These are phyloP conservation scores for Amylocarpus encephaloides DNA, from an alignment of 2,329 filamentous ascomycete species.

Conservation along the genomic window DNA sequence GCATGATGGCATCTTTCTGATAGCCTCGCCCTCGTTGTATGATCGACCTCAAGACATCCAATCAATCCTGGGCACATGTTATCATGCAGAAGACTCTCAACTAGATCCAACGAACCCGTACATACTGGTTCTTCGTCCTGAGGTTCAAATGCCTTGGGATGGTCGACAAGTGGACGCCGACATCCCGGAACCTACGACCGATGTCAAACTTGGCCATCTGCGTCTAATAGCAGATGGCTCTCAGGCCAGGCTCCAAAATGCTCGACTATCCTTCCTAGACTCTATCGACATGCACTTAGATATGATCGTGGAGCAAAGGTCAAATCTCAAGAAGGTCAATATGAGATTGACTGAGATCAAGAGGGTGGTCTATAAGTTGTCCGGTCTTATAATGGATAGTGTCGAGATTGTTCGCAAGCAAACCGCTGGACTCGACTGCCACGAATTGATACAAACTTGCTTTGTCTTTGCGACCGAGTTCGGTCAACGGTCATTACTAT, in stretches of 20 bases:
- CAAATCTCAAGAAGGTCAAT: slow-evolving; percentile 90
- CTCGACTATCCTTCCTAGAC: slow-evolving; percentile 71
- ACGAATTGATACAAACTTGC: slow-evolving; percentile 94
- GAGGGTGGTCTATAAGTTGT: slow-evolving; percentile 91
- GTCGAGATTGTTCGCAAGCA: slow-evolving; percentile 89
- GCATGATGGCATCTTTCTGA: slow-evolving; percentile 70
- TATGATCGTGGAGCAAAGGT: slow-evolving; percentile 83
- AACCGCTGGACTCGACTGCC: slow-evolving; percentile 75
- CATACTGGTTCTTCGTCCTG: slow-evolving; percentile 76
- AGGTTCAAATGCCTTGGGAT: slow-evolving; percentile 73
- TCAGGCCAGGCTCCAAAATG: slow-evolving; percentile 67
- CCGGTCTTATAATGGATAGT: slow-evolving; percentile 97
- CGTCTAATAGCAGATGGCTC: slow-evolving; percentile 86
- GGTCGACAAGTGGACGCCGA: slow-evolving; percentile 67
- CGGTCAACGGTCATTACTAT: slow-evolving; percentile 85
- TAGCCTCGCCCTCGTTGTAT: slow-evolving; percentile 75
- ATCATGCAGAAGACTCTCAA: slow-evolving; percentile 61
- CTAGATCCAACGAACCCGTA: slow-evolving; percentile 79
- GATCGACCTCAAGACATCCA: slow-evolving; percentile 76
- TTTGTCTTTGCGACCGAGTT: slow-evolving; percentile 99
- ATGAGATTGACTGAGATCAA: slow-evolving; percentile 87
- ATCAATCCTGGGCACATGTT: slow-evolving; percentile 74
- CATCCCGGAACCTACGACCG: slow-evolving; percentile 71
- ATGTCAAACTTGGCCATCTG: slow-evolving; percentile 80
- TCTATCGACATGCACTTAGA: slow-evolving; percentile 80